Evolutionary conservation across 345 rosid species (phyloP), one percentile per base, ranked within the genome.

Genomic region (Gossypium bickii): DNA sequence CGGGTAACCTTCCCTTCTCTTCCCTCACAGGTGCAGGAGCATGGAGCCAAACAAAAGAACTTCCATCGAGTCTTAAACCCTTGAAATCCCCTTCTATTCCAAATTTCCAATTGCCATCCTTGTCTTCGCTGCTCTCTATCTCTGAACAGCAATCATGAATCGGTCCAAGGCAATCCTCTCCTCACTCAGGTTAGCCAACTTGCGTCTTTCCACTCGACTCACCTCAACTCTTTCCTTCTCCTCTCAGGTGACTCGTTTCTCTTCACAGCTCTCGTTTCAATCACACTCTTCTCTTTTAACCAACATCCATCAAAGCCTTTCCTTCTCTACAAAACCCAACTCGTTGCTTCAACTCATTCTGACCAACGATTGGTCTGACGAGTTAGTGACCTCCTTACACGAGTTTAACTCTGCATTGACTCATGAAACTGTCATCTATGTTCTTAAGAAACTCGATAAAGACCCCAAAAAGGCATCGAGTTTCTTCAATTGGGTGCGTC

Each of bases 391-490:
- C 78, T 82, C 79, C 74, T 83, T 90, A 67, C 82, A 77, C 15
- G 72, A 78, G 51, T 66, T 76, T 2, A 79, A 51, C 24, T 67
- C 81, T 9, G 7, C 60, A 15, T 73, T 86, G 73, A 84, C 79
- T 77, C 93, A 90, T 70, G 98, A 89, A 78, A 84, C 83, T 52
- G 88, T 86, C n/a, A 76, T 90, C 70, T 90, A 88, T 80, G 83
- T 90, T 79, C 65, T 92, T 60, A 90, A 77, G 81, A 90, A 82
- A 71, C 85, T 92, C 13, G 87, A 86, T 72, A 80, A 76, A 51
- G 81, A 83, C 59, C 93, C 97, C 2, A 68, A 62, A 13, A 92
- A 86, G 80, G 92, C 94, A 45, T 83, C 69, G 63, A 77, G 52
- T 76, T 94, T 92, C 80, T 86, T 89, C 82, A 78, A 76, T 61